Base-by-base conservation (phyloP, 2,329 filamentous ascomycete species). In the Aspergillus sp. region DNA sequence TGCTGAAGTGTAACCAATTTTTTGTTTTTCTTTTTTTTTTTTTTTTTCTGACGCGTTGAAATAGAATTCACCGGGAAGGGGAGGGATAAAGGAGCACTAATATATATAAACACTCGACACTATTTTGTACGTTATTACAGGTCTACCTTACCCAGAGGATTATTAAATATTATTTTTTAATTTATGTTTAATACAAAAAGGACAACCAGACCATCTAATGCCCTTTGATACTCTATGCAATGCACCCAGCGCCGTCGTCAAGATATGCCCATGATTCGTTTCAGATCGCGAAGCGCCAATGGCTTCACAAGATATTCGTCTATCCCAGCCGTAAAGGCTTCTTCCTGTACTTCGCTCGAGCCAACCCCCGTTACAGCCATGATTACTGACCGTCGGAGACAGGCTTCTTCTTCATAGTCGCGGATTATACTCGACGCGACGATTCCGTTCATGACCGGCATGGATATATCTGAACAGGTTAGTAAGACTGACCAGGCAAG, bases 391-490 rank as follows among this genome's bases (percentile, higher is more conserved):
- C 66, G 62, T 3, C 53, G 45, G 2, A 67, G 54, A 1, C 59
- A 54, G 6, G 67, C 62, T 5, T 68, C 59, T 18, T 68, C 66
- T 59, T 76, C 73, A 32, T 68, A 64, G 22, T 68, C 63, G 18
- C 77, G 71, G 53, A 80, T 79, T 17, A 69, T 69, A 13, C 71
- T 67, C 1, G 77, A 77, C 6, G 76, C 74, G 22, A 71, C 69
- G 24, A 80, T 73, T 1, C 77, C 77, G 53, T 78, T 71, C 72
- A 78, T 73, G 6, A 77, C 63, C 2, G 76, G 76, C 76, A 78
- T 78, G 15, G 70, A 74, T 18, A 79, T 71, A 55, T 78, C 76
- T 77, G 59, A 69, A 63, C 17, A 12, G 17, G 7, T 52, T 24
- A 47, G 36, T 5, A 9, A 9, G 32, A 26, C 13, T 5, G 18